These are phyloP conservation scores for Cyberlindnera amylophila DNA, from an alignment of 805 yeast genomes.

Conservation along the genomic window DNA sequence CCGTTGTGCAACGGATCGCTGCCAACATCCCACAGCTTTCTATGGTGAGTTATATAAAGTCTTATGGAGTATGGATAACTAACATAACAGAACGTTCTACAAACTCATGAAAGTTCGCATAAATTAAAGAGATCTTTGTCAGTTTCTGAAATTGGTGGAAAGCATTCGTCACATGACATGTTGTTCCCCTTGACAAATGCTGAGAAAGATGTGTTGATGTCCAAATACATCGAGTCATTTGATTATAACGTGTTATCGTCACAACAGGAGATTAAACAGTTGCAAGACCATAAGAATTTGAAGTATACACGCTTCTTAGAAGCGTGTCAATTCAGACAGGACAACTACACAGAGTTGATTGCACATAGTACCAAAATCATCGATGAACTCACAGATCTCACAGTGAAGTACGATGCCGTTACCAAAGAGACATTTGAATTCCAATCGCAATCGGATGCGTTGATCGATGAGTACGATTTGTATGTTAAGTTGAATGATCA, in stretches of 20 bases:
- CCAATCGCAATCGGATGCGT: conserved; percentile 49
- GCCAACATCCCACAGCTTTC: conserved; percentile 40
- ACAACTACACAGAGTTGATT: conserved; percentile 36
- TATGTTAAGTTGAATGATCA: conserved; percentile 40
- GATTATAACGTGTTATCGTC: conserved; percentile 40
- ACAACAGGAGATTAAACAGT: conserved; percentile 36
- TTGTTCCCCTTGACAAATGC: conserved; percentile 28
- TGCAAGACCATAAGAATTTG: conserved; percentile 36
- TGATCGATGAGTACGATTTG: conserved; percentile 44
- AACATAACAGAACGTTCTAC: no score
- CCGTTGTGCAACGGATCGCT: conserved; percentile 63
- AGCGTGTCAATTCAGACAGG: conserved; percentile 30
- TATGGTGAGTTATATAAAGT: conserved; percentile 24
- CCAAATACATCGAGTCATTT: conserved; percentile 35
- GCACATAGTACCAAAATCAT: conserved; percentile 43
- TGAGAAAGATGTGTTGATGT: conserved; percentile 36
- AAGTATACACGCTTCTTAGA: conserved; percentile 31
- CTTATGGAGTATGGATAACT: no score
- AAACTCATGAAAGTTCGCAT: background rate
- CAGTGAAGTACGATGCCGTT: conserved; percentile 53
- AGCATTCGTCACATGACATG: background rate
- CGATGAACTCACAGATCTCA: conserved; percentile 42
- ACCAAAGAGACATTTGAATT: conserved; percentile 60
- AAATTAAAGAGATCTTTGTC: conserved; percentile 16
- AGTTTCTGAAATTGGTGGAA: conserved; percentile 1